phyloP scores from a whole-genome alignment of 2,329 filamentous ascomycete species.

The Lecanoromycetidae sp. region DNA sequence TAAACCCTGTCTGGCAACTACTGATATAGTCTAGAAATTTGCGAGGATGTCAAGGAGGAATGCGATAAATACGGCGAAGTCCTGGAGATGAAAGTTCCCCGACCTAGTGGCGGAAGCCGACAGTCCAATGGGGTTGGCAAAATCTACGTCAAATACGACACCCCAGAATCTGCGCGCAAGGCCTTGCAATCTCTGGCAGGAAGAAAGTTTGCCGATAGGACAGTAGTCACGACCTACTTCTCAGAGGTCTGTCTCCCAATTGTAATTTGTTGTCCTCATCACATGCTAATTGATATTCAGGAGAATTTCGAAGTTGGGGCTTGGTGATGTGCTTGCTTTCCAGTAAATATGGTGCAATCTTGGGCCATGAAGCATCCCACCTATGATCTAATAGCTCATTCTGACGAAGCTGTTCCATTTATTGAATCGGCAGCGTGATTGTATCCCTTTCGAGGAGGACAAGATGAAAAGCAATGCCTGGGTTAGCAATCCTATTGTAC shows the following conservation, averaged over 20 bases:
- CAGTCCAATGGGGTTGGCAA: constrained; percentile 87
- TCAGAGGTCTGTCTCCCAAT: constrained; percentile 57
- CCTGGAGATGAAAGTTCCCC: constrained; percentile 80
- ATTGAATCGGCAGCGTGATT: too few relatives aligned
- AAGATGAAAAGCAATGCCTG: too few relatives aligned
- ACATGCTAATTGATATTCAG: constrained; percentile 30
- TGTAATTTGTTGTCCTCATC: background rate
- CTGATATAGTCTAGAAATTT: constrained; percentile 58
- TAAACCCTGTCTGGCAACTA: background rate
- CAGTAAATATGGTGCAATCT: too few relatives aligned
- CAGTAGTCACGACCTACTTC: constrained; percentile 93
- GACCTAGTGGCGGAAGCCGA: constrained; percentile 69
- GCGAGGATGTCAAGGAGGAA: constrained; percentile 86
- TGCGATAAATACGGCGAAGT: constrained; percentile 83
- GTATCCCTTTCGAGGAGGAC: too few relatives aligned
- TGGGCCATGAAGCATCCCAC: too few relatives aligned
- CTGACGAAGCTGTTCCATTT: too few relatives aligned
- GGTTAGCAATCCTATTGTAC: too few relatives aligned
- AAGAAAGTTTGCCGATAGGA: constrained; percentile 89
- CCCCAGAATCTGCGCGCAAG: constrained; percentile 62
- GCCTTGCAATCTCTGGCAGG: constrained; percentile 84
- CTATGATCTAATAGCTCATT: too few relatives aligned
- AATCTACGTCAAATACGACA: constrained; percentile 92
- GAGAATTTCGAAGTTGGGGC: constrained; percentile 90
- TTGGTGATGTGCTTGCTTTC: constrained; percentile 48